A percentile compares a stretch with the other conserved stretches of the same genome.
These are phyloP conservation scores for Paramecium octaurelia DNA, from an alignment of 73 alveolate genomes.

Conservation along the genomic window DNA sequence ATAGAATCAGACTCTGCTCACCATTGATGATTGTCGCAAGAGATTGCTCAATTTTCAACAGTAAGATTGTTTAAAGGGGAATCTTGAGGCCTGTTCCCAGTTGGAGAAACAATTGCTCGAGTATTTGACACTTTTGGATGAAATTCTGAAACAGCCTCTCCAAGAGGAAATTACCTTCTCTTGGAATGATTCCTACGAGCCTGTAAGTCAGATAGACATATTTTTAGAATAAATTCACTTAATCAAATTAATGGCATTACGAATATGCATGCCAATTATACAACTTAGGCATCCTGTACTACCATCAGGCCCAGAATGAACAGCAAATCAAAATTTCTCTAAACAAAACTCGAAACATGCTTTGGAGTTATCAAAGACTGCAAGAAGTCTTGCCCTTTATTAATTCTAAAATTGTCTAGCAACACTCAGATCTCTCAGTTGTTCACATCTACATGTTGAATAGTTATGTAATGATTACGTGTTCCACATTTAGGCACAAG, in stretches of 20 bases:
- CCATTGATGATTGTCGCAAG: neutral
- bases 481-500: neutral
- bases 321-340: neutral
- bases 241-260: neutral
- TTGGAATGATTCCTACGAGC: constrained; percentile 26
- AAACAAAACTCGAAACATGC: neutral
- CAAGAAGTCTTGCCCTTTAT: neutral
- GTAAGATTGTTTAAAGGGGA: neutral
- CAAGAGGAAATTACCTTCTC: neutral
- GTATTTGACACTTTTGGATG: neutral
- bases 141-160: neutral
- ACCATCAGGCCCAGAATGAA: neutral
- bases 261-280: constrained; percentile 4
- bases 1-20: neutral
- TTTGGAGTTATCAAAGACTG: neutral
- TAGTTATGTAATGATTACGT: neutral
- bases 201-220: neutral
- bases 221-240: constrained; percentile 1
- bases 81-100: neutral
- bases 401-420: neutral
- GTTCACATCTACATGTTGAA: neutral
- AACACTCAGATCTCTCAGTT: neutral
- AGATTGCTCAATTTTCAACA: neutral
- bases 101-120: neutral
- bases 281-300: neutral